Percentiles rank a stretch among this genome's conserved stretches.
These are phyloP conservation scores for Solanum pinnatisectum DNA, from an alignment of 257 asterid genomes.

Conservation along the genomic window DNA sequence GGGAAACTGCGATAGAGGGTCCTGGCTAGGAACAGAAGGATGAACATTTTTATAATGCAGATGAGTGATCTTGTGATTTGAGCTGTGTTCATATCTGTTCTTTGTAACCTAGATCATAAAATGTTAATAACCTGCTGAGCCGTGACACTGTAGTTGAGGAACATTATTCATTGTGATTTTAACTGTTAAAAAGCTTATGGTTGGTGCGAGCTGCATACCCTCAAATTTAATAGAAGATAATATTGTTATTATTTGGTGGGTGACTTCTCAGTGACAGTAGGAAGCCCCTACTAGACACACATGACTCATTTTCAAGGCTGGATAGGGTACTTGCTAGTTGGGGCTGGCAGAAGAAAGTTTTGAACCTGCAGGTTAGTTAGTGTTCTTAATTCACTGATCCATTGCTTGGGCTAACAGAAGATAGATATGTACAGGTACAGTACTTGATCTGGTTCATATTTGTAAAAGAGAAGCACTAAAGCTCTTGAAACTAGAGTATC, in stretches of 20 bases:
- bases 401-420: too few species aligned
- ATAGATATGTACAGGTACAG: too few species aligned
- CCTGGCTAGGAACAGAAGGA: background rate
- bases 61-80: background rate
- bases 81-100: background rate
- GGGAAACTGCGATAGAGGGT: background rate
- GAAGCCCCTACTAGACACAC: background rate
- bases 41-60: background rate
- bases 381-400: too few species aligned
- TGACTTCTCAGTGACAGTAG: background rate
- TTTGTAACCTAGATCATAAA: background rate
- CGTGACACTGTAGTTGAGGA: background rate
- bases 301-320: too few species aligned
- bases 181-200: background rate
- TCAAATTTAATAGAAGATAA: background rate
- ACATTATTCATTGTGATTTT: background rate
- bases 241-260: too few species aligned
- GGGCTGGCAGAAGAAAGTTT: too few species aligned
- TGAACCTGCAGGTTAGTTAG: too few species aligned
- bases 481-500: too few species aligned
- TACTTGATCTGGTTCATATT: too few species aligned
- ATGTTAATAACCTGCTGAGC: background rate
- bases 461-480: too few species aligned
- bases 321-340: too few species aligned
- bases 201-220: background rate